Conservation (phyloP, 2,329 filamentous ascomycete genomes). For the Cercospora sojina region DNA sequence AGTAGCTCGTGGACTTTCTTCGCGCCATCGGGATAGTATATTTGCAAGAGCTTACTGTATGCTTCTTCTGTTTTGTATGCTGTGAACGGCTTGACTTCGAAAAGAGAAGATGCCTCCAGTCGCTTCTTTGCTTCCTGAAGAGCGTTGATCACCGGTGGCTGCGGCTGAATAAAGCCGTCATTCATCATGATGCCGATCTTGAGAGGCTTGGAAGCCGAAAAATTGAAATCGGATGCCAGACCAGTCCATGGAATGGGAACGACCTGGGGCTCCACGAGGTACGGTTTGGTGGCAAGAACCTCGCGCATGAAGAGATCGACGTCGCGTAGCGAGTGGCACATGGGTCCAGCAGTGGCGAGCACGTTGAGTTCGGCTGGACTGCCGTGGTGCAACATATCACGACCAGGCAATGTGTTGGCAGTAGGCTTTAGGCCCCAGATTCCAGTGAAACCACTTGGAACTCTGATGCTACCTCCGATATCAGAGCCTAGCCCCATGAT, state of each 20-base stretch:
- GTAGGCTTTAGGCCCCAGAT: constrained; percentile 34
- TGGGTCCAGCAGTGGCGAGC: background rate
- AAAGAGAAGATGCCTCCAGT: background rate
- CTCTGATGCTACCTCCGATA: constrained; percentile 64
- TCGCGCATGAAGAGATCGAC: constrained; percentile 4
- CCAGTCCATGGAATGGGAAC: constrained; percentile 7
- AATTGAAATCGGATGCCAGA: background rate
- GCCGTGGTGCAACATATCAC: background rate
- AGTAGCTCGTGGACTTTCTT: background rate
- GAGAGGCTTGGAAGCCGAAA: background rate
- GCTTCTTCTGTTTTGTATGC: background rate
- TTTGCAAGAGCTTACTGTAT: background rate
- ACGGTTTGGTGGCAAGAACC: background rate
- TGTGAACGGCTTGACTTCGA: background rate
- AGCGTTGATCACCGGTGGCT: background rate
- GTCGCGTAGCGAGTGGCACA: background rate
- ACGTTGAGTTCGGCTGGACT: background rate
- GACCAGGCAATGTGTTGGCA: constrained; percentile 36
- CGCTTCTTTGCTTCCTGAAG: background rate
- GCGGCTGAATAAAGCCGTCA: background rate
- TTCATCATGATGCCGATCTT: constrained; percentile 7
- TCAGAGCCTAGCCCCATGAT: constrained; percentile 63
- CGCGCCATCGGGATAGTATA: background rate
- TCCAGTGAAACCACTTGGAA: constrained; percentile 74
- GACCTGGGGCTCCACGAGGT: background rate